phyloP scores from a whole-genome alignment of 768 basidiomycete species.

The Tulasnella sp. region DNA sequence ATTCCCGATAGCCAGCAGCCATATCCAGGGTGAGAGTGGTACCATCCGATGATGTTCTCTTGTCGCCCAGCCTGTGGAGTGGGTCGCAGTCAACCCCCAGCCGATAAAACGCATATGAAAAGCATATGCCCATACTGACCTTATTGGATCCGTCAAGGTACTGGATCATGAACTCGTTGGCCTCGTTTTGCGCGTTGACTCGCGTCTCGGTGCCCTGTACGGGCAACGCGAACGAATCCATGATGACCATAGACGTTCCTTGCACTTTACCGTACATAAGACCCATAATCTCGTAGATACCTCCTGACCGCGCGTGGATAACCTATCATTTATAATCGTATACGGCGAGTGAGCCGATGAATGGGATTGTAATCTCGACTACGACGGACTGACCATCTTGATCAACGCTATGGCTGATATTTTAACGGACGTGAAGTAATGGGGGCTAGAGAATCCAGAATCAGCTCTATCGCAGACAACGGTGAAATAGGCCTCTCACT shows the following conservation, averaged over 20 bases:
- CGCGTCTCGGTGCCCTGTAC: slow-evolving; percentile 98
- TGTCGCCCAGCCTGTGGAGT: slow-evolving; percentile 24
- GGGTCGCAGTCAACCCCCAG: neutral
- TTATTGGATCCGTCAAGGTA: slow-evolving; percentile 74
- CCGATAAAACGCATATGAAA: neutral
- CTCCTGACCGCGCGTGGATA: slow-evolving; percentile 86
- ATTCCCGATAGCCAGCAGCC: slow-evolving; percentile 99
- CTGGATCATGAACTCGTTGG: slow-evolving; percentile 97
- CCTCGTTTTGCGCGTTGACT: slow-evolving; percentile 91
- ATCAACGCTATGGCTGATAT: slow-evolving; percentile 41
- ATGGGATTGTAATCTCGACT: neutral
- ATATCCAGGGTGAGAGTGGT: slow-evolving; percentile 97
- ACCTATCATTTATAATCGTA: slow-evolving; percentile 24
- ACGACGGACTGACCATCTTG: slow-evolving; percentile 34
- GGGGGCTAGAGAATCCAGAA: slow-evolving; percentile 26
- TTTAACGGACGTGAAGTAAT: slow-evolving; percentile 37
- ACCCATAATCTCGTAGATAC: slow-evolving; percentile 98
- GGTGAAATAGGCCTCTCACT: slow-evolving; percentile 37
- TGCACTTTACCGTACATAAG: slow-evolving; percentile 93
- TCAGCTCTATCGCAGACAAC: neutral
- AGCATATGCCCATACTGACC: slow-evolving; percentile 34
- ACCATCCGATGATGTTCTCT: slow-evolving; percentile 89
- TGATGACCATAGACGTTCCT: slow-evolving; percentile 44
- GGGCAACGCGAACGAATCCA: slow-evolving; percentile 95
- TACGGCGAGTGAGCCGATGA: neutral